Base-by-base conservation (phyloP, 192 early-diverging fungal species). In the Oehlia diaphana region DNA sequence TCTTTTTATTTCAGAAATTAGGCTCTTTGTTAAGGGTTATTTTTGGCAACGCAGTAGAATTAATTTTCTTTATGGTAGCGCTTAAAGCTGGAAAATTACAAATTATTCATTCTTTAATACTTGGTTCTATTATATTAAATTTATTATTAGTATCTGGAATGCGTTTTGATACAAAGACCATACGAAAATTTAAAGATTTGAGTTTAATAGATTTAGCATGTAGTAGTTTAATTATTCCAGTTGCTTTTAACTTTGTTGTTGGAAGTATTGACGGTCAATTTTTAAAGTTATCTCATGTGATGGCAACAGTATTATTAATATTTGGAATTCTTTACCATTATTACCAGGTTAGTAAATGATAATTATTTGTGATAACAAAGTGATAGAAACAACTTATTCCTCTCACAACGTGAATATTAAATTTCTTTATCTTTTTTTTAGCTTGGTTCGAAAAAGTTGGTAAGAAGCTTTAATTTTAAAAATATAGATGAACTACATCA, bases 91-190 rank as follows among this genome's bases (percentile, higher is more conserved):
- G 90, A 10, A 82, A 89, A 44, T 84, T 91, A 39, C 84, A 88
- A 28, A 88, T 92, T n/a, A 90, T 94, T 39, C 91, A 92, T 81
- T 85, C 79, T 81, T 44, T 75, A 39, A 63, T 90, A 86, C 35
- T 97, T 0, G 97, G 96, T 28, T 95, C 94, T 7, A 94, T 96
- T 77, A 85, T 97, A 23, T 93, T 92, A 78, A 97, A 98, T 82
- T 73, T 97, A 71, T 81, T 96, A 28, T 83, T 97, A 64, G 95
- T 98, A 2, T 87, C 96, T 2, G 97, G 97, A 19, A 91, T 92
- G 35, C 94, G 92, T 23, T 63, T 69, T 37, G 2, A 16, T 14
- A 14, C 13, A 53, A 47, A 8, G 7, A 44, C 7, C 0, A 23
- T 89, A 70, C 93, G 93, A 82, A 70, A 82, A 12, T 94, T 92